Base-by-base conservation (phyloP, 75 land plant genomes). In the Ceratopteris richardii region DNA sequence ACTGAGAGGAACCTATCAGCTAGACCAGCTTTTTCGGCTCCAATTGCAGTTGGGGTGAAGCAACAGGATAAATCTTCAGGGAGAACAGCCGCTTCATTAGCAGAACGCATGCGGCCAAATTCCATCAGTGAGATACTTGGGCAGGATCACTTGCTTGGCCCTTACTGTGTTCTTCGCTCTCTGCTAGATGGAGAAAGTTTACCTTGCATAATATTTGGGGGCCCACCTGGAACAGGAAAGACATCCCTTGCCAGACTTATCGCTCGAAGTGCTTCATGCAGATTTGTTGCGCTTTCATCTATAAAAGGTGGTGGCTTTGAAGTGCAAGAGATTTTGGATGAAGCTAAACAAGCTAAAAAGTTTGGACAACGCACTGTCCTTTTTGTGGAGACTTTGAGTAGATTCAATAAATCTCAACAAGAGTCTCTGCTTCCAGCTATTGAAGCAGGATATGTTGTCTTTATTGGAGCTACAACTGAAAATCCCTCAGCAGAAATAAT, bases 381-480 rank as follows among this genome's bases (percentile, higher is more conserved):
- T 51, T 92, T 92, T 62, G 73, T 92, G 27, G 97, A 92, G 67
- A 89, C 85, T 62, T 81, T 91, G 36, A 88, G 84, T 63, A 59
- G 88, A 41, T 92, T 92, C 64, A 82, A 78, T 62, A 77, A 75
- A 36, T 56, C 94, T 7, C 97, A 92, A 43, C 94, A 85, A 61
- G 97, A 92, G 62, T 75, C 84, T 1, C 76, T 92, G 27, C 73
- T 92, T 44, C 97, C 97, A n/a, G 77, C 78, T 16, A 76, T 92
- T 41, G 97, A 92, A 54, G 94, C 83, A 59, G 97, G 97, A 11
- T 73, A 77, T 28, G 61, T 92, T 42, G 80, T 86, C 31, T 87
- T 92, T 41, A 58, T 92, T 20, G 93, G 88, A 10, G 97, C 97
- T 20, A 92, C 97, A 25, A 91, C 97, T 0, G 97, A 91, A 68